Conservation (phyloP, 805 yeast species). For the Sugiyamaella boreocaroliniensis region DNA sequence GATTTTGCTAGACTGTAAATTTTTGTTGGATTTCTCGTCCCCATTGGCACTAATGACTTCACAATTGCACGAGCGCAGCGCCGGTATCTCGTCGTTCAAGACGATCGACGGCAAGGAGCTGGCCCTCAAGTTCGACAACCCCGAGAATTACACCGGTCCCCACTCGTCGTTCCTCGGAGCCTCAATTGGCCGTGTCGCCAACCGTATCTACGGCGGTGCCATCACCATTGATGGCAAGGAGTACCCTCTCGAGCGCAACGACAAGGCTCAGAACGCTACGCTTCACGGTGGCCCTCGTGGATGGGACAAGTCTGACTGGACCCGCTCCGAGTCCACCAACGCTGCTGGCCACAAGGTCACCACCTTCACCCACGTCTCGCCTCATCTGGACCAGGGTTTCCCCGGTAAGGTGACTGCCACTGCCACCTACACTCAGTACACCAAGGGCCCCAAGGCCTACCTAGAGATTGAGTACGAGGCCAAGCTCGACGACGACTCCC, state of each 20-base stretch:
- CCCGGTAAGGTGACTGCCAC: constrained; percentile 49
- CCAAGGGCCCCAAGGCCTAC: constrained; percentile 26
- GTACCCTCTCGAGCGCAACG: constrained; percentile 31
- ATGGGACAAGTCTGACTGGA: constrained; percentile 43
- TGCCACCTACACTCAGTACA: constrained; percentile 41
- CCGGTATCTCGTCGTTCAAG: constrained; percentile 22
- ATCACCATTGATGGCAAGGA: constrained; percentile 37
- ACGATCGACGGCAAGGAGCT: constrained; percentile 21
- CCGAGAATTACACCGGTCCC: constrained; percentile 21
- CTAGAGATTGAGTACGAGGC: constrained; percentile 46
- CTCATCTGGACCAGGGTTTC: constrained; percentile 48
- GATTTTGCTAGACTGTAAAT: neutral
- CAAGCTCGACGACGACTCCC: constrained; percentile 29
- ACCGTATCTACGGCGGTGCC: constrained; percentile 45
- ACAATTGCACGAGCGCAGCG: constrained; percentile 14
- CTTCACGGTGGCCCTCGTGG: constrained; percentile 54
- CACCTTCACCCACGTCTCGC: constrained; percentile 38
- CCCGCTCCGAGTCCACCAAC: constrained; percentile 43
- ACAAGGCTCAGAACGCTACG: constrained; percentile 33
- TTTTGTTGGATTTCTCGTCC: neutral
- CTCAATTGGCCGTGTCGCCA: constrained; percentile 60
- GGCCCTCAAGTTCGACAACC: constrained; percentile 17
- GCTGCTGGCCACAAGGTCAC: constrained; percentile 25
- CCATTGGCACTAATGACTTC: constrained; percentile 15
- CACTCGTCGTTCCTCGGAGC: constrained; percentile 54